Percentiles rank a stretch among this genome's conserved stretches.
Evolutionary conservation across 2,329 filamentous ascomycete genomes (phyloP).

Genomic region (Claviceps monticola): DNA sequence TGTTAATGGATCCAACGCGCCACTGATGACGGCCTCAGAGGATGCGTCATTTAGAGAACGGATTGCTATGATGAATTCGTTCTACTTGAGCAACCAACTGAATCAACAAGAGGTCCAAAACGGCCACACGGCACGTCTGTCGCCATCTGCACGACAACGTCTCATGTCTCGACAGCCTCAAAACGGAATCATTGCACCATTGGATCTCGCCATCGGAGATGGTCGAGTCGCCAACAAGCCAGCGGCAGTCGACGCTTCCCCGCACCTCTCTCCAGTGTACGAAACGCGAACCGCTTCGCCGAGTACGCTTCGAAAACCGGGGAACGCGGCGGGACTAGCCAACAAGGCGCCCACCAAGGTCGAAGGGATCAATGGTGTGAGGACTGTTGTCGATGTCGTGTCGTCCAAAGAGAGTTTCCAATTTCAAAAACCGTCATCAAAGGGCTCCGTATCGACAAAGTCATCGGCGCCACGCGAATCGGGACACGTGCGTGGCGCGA

Average conservation of each 20-base stretch:
- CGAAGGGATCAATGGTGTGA: background rate
- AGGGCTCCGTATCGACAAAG: slow-evolving; percentile 13
- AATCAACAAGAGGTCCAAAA: slow-evolving; percentile 18
- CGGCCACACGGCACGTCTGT: slow-evolving; percentile 16
- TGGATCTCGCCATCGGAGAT: slow-evolving; percentile 40
- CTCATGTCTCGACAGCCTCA: slow-evolving; percentile 28
- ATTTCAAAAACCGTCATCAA: slow-evolving; percentile 11
- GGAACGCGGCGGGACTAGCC: slow-evolving; percentile 7
- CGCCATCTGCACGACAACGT: slow-evolving; percentile 23
- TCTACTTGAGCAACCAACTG: slow-evolving; percentile 14
- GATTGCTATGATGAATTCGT: slow-evolving; percentile 25
- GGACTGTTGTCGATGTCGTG: background rate
- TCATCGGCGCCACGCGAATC: slow-evolving; percentile 32
- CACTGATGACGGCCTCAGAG: slow-evolving; percentile 13
- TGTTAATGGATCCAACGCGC: slow-evolving; percentile 20
- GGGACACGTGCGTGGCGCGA: slow-evolving; percentile 38
- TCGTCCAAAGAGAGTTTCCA: slow-evolving; percentile 1
- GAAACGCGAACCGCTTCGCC: slow-evolving; percentile 62
- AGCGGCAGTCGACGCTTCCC: slow-evolving; percentile 24
- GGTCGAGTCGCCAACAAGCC: slow-evolving; percentile 22
- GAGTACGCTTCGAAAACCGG: slow-evolving; percentile 38
- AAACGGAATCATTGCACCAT: slow-evolving; percentile 36
- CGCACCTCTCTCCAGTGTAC: slow-evolving; percentile 56
- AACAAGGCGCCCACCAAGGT: slow-evolving; percentile 11
- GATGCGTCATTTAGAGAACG: slow-evolving; percentile 28